These are phyloP conservation scores for Aspergillus viridinutans DNA, from an alignment of 2,329 filamentous ascomycete species.

Conservation along the genomic window DNA sequence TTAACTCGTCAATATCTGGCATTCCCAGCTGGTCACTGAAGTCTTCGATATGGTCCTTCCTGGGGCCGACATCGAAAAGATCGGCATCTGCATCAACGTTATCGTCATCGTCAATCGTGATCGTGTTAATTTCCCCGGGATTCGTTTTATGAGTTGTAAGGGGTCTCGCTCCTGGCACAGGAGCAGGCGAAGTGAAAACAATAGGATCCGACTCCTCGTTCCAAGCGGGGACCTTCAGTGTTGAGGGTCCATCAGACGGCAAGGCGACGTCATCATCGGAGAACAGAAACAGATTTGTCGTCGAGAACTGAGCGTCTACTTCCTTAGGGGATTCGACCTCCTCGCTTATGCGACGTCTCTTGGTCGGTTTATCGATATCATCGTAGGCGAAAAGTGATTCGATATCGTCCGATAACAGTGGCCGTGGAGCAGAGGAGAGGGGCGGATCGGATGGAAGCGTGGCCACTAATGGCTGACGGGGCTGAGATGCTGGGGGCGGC, in stretches of 20 bases:
- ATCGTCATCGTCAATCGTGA: constrained; percentile 34
- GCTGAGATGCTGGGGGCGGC: constrained; percentile 15
- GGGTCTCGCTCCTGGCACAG: constrained; percentile 14
- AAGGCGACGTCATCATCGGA: constrained; percentile 27
- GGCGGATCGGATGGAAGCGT: constrained; percentile 8
- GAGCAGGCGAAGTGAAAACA: constrained; percentile 40
- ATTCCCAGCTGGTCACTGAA: constrained; percentile 29
- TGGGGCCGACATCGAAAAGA: neutral
- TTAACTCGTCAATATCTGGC: constrained; percentile 23
- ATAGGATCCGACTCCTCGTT: constrained; percentile 38
- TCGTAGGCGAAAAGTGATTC: constrained; percentile 25
- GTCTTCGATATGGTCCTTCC: constrained; percentile 28
- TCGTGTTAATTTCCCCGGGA: constrained; percentile 18
- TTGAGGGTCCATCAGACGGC: constrained; percentile 5
- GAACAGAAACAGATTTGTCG: constrained; percentile 19
- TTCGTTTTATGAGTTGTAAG: constrained; percentile 1
- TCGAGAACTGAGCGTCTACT: neutral
- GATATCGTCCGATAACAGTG: constrained; percentile 25
- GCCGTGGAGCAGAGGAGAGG: constrained; percentile 3
- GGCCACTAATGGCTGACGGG: constrained; percentile 9
- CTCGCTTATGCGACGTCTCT: constrained; percentile 29
- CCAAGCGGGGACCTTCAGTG: constrained; percentile 3
- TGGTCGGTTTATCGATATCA: constrained; percentile 25
- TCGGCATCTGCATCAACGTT: neutral
- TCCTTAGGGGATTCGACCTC: constrained; percentile 10